phyloP scores from a whole-genome alignment of 1,139 yeast species.

The Debaryomycetaceae sp. region DNA sequence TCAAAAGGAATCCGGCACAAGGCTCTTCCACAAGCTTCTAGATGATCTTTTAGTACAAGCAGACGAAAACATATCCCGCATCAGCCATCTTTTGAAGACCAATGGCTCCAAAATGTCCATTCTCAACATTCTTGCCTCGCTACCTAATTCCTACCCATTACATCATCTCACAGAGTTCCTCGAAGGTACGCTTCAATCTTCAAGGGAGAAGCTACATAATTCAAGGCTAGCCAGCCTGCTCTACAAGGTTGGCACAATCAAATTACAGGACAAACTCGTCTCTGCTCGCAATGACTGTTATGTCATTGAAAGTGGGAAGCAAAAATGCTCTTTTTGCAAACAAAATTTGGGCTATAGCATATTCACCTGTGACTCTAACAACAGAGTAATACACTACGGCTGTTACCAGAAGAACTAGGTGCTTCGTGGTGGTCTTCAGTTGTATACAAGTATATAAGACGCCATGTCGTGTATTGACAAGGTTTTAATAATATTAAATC shows the following conservation, averaged over 20 bases:
- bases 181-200: constrained; percentile 41
- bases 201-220: constrained; percentile 23
- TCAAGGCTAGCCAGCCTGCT: constrained; percentile 29
- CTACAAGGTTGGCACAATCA: constrained; percentile 35
- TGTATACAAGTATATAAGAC: neutral
- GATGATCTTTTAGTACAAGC: constrained; percentile 37
- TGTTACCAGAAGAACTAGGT: constrained; percentile 28
- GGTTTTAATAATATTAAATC: neutral
- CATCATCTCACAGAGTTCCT: constrained; percentile 44
- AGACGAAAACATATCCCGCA: constrained; percentile 30
- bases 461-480: constrained; percentile 2
- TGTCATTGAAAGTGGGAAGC: constrained; percentile 34
- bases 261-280: constrained; percentile 34
- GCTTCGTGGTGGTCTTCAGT: neutral
- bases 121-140: constrained; percentile 42
- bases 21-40: constrained; percentile 32
- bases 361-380: constrained; percentile 49
- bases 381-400: constrained; percentile 68
- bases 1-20: constrained; percentile 36
- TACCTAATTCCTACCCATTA: constrained; percentile 52
- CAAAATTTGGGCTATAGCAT: constrained; percentile 63
- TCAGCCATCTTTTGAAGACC: constrained; percentile 40
- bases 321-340: constrained; percentile 57
- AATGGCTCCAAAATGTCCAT: constrained; percentile 59
- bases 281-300: constrained; percentile 34